phyloP scores from a whole-genome alignment of 257 asterid species.

The Solanum sitiens region DNA sequence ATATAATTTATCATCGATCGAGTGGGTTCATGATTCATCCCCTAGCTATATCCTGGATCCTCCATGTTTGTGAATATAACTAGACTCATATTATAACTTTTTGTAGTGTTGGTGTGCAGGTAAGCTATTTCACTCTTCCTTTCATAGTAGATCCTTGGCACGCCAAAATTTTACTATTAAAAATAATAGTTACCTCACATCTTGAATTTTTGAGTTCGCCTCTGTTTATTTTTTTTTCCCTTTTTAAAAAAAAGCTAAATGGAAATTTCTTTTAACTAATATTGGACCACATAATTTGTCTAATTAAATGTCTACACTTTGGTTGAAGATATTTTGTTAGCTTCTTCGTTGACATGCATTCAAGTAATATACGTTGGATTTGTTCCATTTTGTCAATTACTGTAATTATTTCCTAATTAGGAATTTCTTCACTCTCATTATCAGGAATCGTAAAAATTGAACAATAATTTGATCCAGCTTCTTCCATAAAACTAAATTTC shows the following conservation, averaged over 20 bases:
- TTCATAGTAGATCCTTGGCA: too few relatives aligned
- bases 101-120: too few relatives aligned
- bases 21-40: too few relatives aligned
- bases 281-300: neutral
- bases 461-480: neutral
- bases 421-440: neutral
- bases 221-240: too few relatives aligned
- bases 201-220: neutral
- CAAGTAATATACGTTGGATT: neutral
- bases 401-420: neutral
- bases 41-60: too few relatives aligned
- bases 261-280: neutral
- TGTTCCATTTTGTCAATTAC: neutral
- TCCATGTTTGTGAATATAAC: too few relatives aligned
- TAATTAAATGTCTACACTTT: neutral
- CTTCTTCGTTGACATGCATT: neutral
- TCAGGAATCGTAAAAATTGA: neutral
- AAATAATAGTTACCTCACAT: too few relatives aligned
- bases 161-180: neutral
- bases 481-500: neutral
- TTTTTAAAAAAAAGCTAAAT: too few relatives aligned
- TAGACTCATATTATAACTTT: too few relatives aligned
- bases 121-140: too few relatives aligned
- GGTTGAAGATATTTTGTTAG: neutral
- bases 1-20: too few relatives aligned